phyloP scores from a whole-genome alignment of 75 land plant genomes.

The Pinus albicaulis region DNA sequence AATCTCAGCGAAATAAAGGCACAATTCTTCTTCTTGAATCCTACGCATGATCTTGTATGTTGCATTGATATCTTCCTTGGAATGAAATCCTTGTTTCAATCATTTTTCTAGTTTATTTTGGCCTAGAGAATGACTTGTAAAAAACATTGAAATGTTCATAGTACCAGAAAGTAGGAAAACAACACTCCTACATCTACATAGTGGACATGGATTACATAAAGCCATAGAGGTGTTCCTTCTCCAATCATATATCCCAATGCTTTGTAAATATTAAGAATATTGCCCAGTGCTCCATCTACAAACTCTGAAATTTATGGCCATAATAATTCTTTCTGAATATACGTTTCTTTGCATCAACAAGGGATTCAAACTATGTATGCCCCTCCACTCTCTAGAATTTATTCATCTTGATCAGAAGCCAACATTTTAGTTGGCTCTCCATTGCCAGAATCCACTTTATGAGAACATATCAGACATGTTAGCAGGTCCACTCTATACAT shows the following conservation, averaged over 20 bases:
- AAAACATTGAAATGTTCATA: constrained; percentile 84
- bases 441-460: constrained; percentile 59
- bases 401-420: constrained; percentile 42
- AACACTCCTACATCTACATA: constrained; percentile 92
- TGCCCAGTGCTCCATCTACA: constrained; percentile 86
- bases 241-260: constrained; percentile 81
- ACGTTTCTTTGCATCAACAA: constrained; percentile 80
- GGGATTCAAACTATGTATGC: constrained; percentile 87
- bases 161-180: constrained; percentile 84
- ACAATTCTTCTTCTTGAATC: constrained; percentile 80
- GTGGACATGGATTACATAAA: constrained; percentile 84
- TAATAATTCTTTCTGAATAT: constrained; percentile 67
- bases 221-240: constrained; percentile 73
- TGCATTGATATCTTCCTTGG: constrained; percentile 79
- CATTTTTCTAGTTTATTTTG: constrained; percentile 90
- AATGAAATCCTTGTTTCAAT: constrained; percentile 70
- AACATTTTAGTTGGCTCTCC: constrained; percentile 61
- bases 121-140: constrained; percentile 92
- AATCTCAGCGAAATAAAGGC: constrained; percentile 78
- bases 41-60: constrained; percentile 83
- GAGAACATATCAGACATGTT: constrained; percentile 45
- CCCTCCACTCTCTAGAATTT: constrained; percentile 84
- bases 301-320: constrained; percentile 94
- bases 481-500: constrained; percentile 51
- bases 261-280: constrained; percentile 81